phyloP scores from a whole-genome alignment of 202 grass and related monocot genomes.

The Cymbopogon flexuosus region DNA sequence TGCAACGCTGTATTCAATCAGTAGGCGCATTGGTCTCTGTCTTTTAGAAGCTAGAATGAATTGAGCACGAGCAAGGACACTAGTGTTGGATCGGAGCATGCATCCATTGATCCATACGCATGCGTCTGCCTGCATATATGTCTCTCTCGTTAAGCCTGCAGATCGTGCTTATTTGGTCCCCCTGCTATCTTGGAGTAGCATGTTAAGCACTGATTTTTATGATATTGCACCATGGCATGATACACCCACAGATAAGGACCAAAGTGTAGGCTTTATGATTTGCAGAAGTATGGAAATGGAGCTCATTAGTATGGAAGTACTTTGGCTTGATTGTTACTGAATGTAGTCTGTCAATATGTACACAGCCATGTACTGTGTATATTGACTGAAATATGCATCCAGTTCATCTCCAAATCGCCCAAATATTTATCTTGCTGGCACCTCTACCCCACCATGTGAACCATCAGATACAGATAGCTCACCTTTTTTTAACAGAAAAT shows the following conservation, averaged over 20 bases:
- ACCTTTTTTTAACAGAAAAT: background rate
- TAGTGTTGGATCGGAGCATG: slow-evolving; percentile 21
- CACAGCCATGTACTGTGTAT: background rate
- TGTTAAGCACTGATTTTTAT: slow-evolving; percentile 60
- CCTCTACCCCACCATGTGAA: background rate
- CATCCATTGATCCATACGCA: background rate
- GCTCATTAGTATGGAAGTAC: background rate
- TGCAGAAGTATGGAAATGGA: slow-evolving; percentile 27
- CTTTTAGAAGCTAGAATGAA: slow-evolving; percentile 33
- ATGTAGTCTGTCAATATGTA: background rate
- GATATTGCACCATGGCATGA: slow-evolving; percentile 37
- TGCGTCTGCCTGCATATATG: background rate
- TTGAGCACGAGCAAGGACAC: slow-evolving; percentile 31
- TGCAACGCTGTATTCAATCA: background rate
- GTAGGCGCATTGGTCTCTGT: slow-evolving; percentile 24
- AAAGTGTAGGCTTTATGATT: slow-evolving; percentile 30
- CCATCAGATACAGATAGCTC: background rate
- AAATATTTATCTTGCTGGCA: background rate
- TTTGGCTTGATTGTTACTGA: slow-evolving; percentile 17
- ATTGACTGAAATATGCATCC: slow-evolving; percentile 10
- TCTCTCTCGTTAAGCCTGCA: slow-evolving; percentile 24
- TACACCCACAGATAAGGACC: slow-evolving; percentile 33
- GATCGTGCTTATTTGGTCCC: slow-evolving; percentile 40
- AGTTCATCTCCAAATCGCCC: background rate
- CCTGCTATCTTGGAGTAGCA: slow-evolving; percentile 46